These are phyloP conservation scores for Penicillium salamii DNA, from an alignment of 495 filamentous ascomycete species.

Conservation along the genomic window DNA sequence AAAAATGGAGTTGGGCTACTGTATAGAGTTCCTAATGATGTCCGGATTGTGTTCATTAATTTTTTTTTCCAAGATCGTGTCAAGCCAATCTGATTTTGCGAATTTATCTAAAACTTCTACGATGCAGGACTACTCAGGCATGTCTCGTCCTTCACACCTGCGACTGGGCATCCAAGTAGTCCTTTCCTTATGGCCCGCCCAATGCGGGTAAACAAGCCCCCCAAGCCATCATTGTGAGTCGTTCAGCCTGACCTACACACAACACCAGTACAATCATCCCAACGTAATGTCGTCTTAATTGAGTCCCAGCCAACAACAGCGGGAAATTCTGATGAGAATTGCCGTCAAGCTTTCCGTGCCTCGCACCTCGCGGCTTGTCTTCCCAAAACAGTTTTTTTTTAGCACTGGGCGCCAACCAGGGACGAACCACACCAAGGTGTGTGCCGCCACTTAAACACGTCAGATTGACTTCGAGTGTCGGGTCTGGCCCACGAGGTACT, in stretches of 20 bases:
- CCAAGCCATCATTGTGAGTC: not conserved
- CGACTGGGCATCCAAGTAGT: too few species aligned
- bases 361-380: not conserved
- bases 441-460: conserved; percentile 24
- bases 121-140: too few species aligned
- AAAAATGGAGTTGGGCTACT: conserved; percentile 28
- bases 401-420: conserved; percentile 13
- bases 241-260: too few species aligned
- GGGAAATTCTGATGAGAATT: conserved; percentile 1
- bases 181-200: too few species aligned
- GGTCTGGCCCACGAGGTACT: conserved; percentile 16
- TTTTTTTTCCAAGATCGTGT: conserved; percentile 22
- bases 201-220: not conserved
- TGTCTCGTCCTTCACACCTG: too few species aligned
- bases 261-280: conserved; percentile 11
- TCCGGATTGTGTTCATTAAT: conserved; percentile 30
- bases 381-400: conserved; percentile 10
- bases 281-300: conserved; percentile 28
- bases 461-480: conserved; percentile 21
- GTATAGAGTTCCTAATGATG: conserved; percentile 49
- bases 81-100: conserved; percentile 19
- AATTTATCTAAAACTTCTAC: conserved; percentile 5
- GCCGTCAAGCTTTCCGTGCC: conserved; percentile 20
- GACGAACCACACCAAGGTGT: conserved; percentile 5
- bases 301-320: not conserved